phyloP scores from a whole-genome alignment of 371 early-diverging fungal genomes.

The Mortierella sp. region DNA sequence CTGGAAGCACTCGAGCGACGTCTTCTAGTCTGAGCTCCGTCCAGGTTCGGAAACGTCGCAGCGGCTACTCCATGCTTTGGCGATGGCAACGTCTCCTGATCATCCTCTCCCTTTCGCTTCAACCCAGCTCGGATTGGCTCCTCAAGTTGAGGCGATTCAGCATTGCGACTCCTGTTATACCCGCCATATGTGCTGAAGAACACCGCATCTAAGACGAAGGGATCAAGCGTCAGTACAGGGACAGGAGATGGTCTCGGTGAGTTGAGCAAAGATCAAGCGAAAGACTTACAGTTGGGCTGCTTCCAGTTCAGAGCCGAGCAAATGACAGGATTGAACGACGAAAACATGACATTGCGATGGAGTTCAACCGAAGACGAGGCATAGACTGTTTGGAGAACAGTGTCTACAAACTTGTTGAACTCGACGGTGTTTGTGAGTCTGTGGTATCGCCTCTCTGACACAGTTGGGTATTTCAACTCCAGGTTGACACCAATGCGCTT shows the following conservation, averaged over 20 bases:
- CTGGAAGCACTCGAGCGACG: constrained; percentile 19
- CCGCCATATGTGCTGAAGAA: constrained; percentile 88
- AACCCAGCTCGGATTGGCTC: not conserved
- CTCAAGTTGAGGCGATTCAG: not conserved
- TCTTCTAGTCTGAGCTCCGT: constrained; percentile 1
- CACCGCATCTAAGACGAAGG: constrained; percentile 74
- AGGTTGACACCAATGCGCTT: constrained; percentile 82
- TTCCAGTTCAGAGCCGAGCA: constrained; percentile 97
- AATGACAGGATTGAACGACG: constrained; percentile 88
- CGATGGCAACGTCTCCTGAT: constrained; percentile 34
- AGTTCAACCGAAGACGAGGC: constrained; percentile 56
- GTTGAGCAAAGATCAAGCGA: not conserved
- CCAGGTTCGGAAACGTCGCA: not conserved
- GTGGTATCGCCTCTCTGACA: constrained; percentile 62
- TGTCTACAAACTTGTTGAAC: constrained; percentile 86
- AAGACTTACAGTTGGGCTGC: constrained; percentile 90
- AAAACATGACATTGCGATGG: constrained; percentile 80
- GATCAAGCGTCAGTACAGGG: not conserved
- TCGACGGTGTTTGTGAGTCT: constrained; percentile 69
- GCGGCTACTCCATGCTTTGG: constrained; percentile 38
- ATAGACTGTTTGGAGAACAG: constrained; percentile 84
- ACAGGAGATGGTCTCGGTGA: not conserved
- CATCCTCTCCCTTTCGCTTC: constrained; percentile 43
- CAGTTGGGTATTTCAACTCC: constrained; percentile 85
- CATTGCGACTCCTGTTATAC: constrained; percentile 58